Base-by-base conservation (phyloP, 208 protist genomes). In the Leishmania tropica region DNA sequence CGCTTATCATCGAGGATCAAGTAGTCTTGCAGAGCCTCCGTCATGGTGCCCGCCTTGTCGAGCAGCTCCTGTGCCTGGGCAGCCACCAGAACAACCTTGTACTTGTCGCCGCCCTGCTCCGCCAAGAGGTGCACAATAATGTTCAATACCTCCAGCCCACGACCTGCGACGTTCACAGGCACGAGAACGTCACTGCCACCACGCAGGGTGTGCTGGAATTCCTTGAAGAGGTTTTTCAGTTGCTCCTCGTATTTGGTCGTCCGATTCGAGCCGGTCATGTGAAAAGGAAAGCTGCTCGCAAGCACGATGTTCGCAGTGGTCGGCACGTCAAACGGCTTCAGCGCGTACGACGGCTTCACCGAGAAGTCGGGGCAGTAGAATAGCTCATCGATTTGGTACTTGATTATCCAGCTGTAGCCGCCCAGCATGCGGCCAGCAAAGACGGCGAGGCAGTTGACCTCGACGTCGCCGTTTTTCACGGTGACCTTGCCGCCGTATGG, bases 361-460 rank as follows among this genome's bases (percentile, higher is more conserved):
- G 95, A 93, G 78, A 91, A 96, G 79, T 97, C 95, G 1, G 93
- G 93, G 85, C 95, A 96, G 87, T 98, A 98, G 73, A 98, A 92
- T 37, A 98, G 76, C 75, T 96, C 92, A 75, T 98, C 95, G 80
- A 96, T 96, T 81, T 98, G 93, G 81, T 96, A 96, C 78, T 91
- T 94, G 72, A 98, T 88, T 35, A 85, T 85, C 94, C 95, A 98
- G 71, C 84, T 87, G 81, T 94, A 89, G 54, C 90, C 88, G 21
- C 95, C 95, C 42, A 97, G 87, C 86, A 96, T 92, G 42, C 95
- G 89, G 28, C 90, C 91, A 1, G 90, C 81, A 75, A 96, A 96
- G 68, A 94, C 79, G 0, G 93, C 84, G 65, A 75, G 79, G 76
- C 93, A 96, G 72, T 89, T 90, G 71, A 98, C 87, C 75, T 92